Conservation (phyloP, 495 filamentous ascomycete genomes). For the Penicillium salamii region DNA sequence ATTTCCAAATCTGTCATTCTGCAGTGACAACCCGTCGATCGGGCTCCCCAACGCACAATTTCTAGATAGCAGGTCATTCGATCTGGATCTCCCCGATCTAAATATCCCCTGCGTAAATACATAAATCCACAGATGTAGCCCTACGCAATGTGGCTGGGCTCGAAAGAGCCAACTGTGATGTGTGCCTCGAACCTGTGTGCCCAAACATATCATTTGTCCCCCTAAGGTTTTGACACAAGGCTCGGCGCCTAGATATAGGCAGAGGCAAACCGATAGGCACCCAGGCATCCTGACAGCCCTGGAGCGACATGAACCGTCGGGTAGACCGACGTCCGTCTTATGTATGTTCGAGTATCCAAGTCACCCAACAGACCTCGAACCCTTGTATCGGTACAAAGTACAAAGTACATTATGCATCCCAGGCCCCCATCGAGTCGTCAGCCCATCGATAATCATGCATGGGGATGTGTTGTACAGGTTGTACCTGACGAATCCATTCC, state of each 20-base stretch:
- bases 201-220: neutral
- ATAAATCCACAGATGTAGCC: neutral
- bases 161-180: neutral
- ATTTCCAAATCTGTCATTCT: neutral
- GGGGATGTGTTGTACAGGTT: slow-evolving; percentile 6
- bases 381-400: neutral
- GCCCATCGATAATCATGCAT: slow-evolving; percentile 5
- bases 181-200: neutral
- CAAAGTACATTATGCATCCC: neutral
- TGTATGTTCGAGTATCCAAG: neutral
- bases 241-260: too few species aligned
- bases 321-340: slow-evolving; percentile 2
- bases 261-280: too few species aligned
- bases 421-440: neutral
- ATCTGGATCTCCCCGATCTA: neutral
- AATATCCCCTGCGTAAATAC: neutral
- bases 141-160: neutral
- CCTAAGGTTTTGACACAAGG: too few species aligned
- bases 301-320: neutral
- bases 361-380: neutral
- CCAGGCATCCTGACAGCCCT: too few species aligned
- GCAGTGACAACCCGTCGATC: neutral
- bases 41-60: neutral
- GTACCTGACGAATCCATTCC: slow-evolving; percentile 5
- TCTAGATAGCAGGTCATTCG: neutral